Evolutionary conservation across 208 protist species (phyloP).

Genomic region (Leishmania tarentolae): DNA sequence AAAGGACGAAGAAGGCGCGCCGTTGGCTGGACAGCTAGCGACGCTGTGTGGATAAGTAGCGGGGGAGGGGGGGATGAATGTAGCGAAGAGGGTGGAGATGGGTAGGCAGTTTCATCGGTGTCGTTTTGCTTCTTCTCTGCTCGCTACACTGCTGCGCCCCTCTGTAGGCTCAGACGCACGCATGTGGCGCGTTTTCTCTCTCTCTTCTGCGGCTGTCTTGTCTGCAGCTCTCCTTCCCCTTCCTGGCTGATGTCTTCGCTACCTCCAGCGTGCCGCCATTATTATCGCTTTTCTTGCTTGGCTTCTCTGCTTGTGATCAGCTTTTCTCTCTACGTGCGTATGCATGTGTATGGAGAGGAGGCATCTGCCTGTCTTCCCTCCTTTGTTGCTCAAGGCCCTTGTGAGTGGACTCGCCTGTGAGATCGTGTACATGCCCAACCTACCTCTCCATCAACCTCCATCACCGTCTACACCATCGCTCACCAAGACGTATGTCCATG

Average conservation of each 20-base stretch:
- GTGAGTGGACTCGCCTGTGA: background rate
- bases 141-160: background rate
- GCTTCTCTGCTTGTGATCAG: background rate
- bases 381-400: background rate
- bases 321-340: background rate
- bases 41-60: background rate
- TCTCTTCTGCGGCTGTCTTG: slow-evolving; percentile 2
- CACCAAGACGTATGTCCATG: background rate
- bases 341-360: background rate
- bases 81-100: background rate
- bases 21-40: slow-evolving; percentile 9
- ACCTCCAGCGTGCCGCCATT: background rate
- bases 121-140: background rate
- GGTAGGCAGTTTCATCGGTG: background rate
- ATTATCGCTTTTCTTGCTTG: background rate
- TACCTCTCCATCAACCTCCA: background rate
- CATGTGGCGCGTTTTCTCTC: background rate
- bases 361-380: background rate
- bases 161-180: background rate
- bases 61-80: background rate
- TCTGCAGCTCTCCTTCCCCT: background rate
- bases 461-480: background rate
- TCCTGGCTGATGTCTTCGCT: background rate
- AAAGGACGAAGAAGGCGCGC: slow-evolving; percentile 22
- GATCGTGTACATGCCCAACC: background rate